Evolutionary conservation across 2,329 filamentous ascomycete genomes (phyloP).

Genomic region (Epichloe glyceriae): DNA sequence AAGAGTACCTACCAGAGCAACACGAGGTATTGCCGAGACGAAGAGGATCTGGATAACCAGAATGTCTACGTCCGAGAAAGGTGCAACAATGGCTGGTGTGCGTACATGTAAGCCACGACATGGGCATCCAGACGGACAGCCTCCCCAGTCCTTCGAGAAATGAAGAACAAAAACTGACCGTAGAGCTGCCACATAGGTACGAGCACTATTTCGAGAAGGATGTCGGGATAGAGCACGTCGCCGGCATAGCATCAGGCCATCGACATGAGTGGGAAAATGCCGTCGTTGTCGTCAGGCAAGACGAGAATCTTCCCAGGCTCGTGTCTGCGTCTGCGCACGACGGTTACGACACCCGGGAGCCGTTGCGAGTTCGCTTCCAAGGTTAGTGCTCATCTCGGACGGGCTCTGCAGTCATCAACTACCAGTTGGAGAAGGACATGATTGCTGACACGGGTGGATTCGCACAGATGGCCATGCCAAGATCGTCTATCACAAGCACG

Average conservation of each 20-base stretch:
- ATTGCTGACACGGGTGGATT: constrained; percentile 2
- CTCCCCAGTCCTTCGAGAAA: too few species aligned
- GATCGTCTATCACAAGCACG: constrained; percentile 23
- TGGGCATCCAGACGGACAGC: too few species aligned
- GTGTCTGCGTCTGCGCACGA: constrained; percentile 20
- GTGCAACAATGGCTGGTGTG: constrained; percentile 15
- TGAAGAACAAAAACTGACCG: too few species aligned
- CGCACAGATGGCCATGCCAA: constrained; percentile 12
- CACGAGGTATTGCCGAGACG: constrained; percentile 8
- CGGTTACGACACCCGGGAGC: constrained; percentile 12
- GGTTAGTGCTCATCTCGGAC: neutral
- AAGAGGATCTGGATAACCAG: constrained; percentile 9
- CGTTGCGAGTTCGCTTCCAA: constrained; percentile 1
- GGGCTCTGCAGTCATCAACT: too few species aligned
- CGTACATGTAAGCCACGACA: constrained; percentile 10
- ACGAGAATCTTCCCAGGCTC: constrained; percentile 2
- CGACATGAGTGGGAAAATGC: constrained; percentile 15
- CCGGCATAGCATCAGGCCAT: constrained; percentile 8
- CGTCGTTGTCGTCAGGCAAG: constrained; percentile 10
- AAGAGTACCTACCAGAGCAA: neutral
- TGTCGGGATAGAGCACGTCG: constrained; percentile 4
- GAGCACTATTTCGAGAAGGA: constrained; percentile 15
- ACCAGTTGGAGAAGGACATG: too few species aligned
- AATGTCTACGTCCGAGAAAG: constrained; percentile 14
- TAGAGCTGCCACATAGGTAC: constrained; percentile 2